Conservation (phyloP, 1,284 basidiomycete genomes). For the Waitea zeae region DNA sequence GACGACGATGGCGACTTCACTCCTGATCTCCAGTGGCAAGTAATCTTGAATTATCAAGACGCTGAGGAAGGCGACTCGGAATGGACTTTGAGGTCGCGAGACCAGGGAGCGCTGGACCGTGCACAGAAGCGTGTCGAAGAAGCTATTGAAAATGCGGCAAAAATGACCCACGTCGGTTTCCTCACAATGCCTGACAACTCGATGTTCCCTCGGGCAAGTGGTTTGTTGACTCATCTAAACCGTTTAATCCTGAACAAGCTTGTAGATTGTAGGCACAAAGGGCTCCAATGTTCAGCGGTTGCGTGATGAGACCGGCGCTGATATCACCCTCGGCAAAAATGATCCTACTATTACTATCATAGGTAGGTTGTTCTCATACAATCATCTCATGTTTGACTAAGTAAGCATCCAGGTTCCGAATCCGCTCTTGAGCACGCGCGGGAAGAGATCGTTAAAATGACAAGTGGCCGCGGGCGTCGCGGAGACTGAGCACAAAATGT, state of each 20-base stretch:
- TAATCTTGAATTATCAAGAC: constrained; percentile 60
- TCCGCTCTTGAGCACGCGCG: constrained; percentile 58
- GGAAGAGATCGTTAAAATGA: constrained; percentile 64
- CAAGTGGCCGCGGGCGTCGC: constrained; percentile 7
- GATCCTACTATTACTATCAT: constrained; percentile 73
- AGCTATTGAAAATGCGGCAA: constrained; percentile 60
- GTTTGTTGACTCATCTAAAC: background rate
- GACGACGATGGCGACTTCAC: constrained; percentile 45
- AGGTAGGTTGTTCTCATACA: too few species aligned
- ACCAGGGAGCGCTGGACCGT: constrained; percentile 57
- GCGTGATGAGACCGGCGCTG: constrained; percentile 73
- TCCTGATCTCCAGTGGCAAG: constrained; percentile 50
- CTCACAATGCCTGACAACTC: constrained; percentile 60
- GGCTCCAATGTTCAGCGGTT: constrained; percentile 77
- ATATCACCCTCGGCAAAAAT: constrained; percentile 77
- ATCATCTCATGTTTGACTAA: too few species aligned
- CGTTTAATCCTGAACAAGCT: too few species aligned
- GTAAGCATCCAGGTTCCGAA: constrained; percentile 33
- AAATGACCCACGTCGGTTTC: constrained; percentile 62
- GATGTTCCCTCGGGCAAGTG: constrained; percentile 45
- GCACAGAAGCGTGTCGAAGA: constrained; percentile 51
- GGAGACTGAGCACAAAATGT: too few species aligned
- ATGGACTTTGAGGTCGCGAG: constrained; percentile 71
- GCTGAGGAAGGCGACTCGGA: constrained; percentile 66
- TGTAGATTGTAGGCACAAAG: constrained; percentile 79